Base-by-base conservation (phyloP, 345 rosid species). In the Nasturtium officinale region DNA sequence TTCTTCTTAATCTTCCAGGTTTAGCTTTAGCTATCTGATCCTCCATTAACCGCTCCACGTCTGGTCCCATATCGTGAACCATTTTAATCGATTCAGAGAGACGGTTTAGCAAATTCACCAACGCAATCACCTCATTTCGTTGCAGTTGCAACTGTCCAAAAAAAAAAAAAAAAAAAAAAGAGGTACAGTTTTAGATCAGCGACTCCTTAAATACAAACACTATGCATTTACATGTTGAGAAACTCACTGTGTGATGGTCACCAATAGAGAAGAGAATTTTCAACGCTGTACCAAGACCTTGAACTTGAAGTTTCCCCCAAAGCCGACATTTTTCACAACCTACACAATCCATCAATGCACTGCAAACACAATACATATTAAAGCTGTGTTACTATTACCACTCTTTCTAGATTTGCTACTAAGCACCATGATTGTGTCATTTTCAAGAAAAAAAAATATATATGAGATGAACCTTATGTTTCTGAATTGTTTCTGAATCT, bases 231-330 rank as follows among this genome's bases (percentile, higher is more conserved):
- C 7, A 55, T 16, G 72, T 50, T 13, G 30, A 58, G 16, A 32
- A 67, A 79, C 98, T 90, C 80, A 95, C 98, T 9, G 78, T 74
- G 32, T 58, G 63, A 5, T 87, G 89, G 51, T 52, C 79, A 58
- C 55, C 63, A 23, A 71, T 69, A 42, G 99, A 89, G 82, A 95
- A 92, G 61, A 95, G 91, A 65, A 92, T 87, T 64, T 95, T 89
- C 86, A 94, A 77, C 8, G 97, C 98, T 62, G 98, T 89, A 9
- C 97, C 98, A 21, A 91, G 88, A 76, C 98, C 98, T 13, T 88
- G 91, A 87, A 94, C 91, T 85, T 94, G 98, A 83, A 94, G 96
- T 74, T 94, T 94, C 65, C 97, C 98, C 99, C 99, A 92, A 64
- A 95, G 89, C 28, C 98, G 85, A 60, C 99, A 95, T 73, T 92